A percentile compares a stretch with the other conserved stretches of the same genome.
These are phyloP conservation scores for Cordia subcordata DNA, from an alignment of 257 asterid genomes.

Conservation along the genomic window DNA sequence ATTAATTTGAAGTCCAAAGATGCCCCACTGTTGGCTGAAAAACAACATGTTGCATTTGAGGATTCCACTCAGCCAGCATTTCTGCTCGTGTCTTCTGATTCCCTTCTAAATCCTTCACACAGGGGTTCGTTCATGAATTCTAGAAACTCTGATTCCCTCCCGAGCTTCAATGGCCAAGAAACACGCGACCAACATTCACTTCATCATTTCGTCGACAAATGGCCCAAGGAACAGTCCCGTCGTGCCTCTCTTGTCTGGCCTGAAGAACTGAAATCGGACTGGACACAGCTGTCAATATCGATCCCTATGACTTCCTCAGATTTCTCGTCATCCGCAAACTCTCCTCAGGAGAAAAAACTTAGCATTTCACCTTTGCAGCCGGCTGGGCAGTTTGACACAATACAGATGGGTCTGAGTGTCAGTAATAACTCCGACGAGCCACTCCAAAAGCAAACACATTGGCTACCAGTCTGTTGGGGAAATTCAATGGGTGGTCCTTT, in stretches of 20 bases:
- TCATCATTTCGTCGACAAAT: slow-evolving; percentile 58
- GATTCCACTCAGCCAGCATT: slow-evolving; percentile 39
- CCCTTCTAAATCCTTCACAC: slow-evolving; percentile 58
- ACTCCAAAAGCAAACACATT: slow-evolving; percentile 38
- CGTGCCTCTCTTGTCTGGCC: slow-evolving; percentile 48
- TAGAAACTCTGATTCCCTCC: slow-evolving; percentile 35
- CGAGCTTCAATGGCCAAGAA: slow-evolving; percentile 37
- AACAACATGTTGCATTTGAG: slow-evolving; percentile 37
- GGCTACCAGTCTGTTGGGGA: slow-evolving; percentile 74
- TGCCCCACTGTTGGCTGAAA: slow-evolving; percentile 32
- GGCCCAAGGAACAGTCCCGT: slow-evolving; percentile 53
- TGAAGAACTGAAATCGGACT: slow-evolving; percentile 57
- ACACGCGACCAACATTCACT: slow-evolving; percentile 33
- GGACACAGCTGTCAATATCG: slow-evolving; percentile 94
- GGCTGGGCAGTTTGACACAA: slow-evolving; percentile 49
- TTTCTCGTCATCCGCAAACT: slow-evolving; percentile 52
- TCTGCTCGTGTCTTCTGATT: slow-evolving; percentile 62
- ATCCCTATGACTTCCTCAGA: slow-evolving; percentile 53
- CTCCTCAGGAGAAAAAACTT: slow-evolving; percentile 51
- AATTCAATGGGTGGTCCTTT: slow-evolving; percentile 75
- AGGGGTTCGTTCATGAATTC: slow-evolving; percentile 40
- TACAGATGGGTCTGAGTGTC: slow-evolving; percentile 57
- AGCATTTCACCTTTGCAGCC: slow-evolving; percentile 45
- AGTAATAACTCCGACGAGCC: slow-evolving; percentile 21
- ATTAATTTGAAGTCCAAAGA: slow-evolving; percentile 34